Evolutionary conservation across 345 rosid species (phyloP), one percentile per base, ranked within the genome.

Genomic region (Lepidium sativum): DNA sequence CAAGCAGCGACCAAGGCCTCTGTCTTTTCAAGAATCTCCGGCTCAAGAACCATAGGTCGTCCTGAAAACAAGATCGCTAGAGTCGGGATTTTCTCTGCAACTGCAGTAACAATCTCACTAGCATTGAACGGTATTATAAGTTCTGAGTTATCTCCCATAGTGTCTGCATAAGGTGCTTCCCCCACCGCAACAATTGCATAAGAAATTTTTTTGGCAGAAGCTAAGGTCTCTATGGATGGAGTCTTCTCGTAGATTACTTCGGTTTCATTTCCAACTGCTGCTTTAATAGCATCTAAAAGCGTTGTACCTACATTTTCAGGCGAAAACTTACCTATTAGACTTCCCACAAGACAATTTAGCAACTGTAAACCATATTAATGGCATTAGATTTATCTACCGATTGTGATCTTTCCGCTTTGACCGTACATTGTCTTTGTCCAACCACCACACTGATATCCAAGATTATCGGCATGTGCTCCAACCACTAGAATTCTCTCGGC

Each of bases 391-490:
- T 37, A 8, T 1, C 32, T 81, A 89, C 96, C 94, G 20, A 81
- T 71, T 27, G 87, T 89, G 65, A 89, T 83, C 70, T 80, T 79
- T 65, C 96, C 94, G 7, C 86, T 80, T 63, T 45, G 1, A 53
- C 96, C 96, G 39, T 43, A 53, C 91, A 86, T 79, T 63, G 73
- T 62, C 51, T 35, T 75, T n/a, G 94, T 84, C 96, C 96, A 86
- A 32, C 94, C 96, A 63, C 96, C 94, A 27, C 91, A 86, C 55
- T 86, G 94, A 70, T 73, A 86, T 44, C 96, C 91, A 21, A 89
- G 87, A 80, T 89, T 74, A 62, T 86, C 85, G 9, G 95, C 89
- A 63, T 89, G 95, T 31, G 84, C 67, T 70, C 97, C 91, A 31
- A 76, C 59, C 27, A 84, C 83, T 43, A 89, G 88, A 60, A 86